Evolutionary conservation across 257 asterid genomes (phyloP).

Genomic region (Plantago elongata): DNA sequence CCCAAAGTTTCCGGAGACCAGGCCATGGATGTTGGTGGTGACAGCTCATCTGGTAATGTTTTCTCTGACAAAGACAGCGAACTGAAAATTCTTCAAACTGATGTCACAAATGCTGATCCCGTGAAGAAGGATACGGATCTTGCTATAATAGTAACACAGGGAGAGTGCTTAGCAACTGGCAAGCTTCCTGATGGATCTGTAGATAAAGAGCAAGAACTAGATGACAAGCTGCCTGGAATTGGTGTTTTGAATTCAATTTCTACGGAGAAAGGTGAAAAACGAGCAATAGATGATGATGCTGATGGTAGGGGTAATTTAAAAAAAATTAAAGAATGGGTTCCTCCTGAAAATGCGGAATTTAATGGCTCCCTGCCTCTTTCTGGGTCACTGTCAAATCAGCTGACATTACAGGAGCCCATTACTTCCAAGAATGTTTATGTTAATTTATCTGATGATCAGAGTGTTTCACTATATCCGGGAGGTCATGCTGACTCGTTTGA

Average conservation of each 20-base stretch:
- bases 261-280: conserved; percentile 54
- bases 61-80: conserved; percentile 34
- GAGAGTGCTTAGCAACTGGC: conserved; percentile 18
- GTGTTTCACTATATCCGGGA: conserved; percentile 45
- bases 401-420: conserved; percentile 33
- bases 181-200: conserved; percentile 31
- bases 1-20: conserved; percentile 38
- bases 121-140: conserved; percentile 27
- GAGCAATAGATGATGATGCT: conserved; percentile 39
- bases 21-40: conserved; percentile 34
- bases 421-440: conserved; percentile 30
- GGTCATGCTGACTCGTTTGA: conserved; percentile 35
- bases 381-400: conserved; percentile 20
- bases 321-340: conserved; percentile 48
- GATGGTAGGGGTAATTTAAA: conserved; percentile 44
- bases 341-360: conserved; percentile 28
- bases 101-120: conserved; percentile 25
- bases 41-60: conserved; percentile 36
- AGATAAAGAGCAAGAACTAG: conserved; percentile 33
- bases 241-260: conserved; percentile 34
- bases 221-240: conserved; percentile 34
- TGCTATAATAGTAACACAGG: conserved; percentile 26
- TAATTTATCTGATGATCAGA: conserved; percentile 44
- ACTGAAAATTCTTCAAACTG: conserved; percentile 28
- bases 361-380: conserved; percentile 36